These are phyloP conservation scores for Diaporthe vaccinii DNA, from an alignment of 2,329 filamentous ascomycete genomes.

Conservation along the genomic window DNA sequence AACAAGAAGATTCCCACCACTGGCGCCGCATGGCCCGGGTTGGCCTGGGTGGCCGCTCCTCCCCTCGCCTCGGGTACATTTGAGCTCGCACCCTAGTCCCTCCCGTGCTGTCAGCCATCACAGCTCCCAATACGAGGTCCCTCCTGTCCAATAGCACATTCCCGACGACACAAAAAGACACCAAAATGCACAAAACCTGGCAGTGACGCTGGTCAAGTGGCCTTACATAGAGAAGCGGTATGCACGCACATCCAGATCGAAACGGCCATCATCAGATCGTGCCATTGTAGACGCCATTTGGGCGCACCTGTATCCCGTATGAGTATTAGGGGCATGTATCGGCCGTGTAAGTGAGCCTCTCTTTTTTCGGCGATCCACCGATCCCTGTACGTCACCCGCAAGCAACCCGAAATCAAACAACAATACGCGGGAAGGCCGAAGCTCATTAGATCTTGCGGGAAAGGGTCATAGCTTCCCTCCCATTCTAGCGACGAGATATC, in stretches of 20 bases:
- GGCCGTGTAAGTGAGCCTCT: constrained; percentile 7
- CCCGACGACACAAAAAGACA: constrained; percentile 4
- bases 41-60: constrained; percentile 17
- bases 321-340: background rate
- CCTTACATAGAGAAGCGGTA: background rate
- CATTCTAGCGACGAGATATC: background rate
- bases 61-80: background rate
- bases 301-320: background rate
- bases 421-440: background rate
- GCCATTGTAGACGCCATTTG: background rate
- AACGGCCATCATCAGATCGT: constrained; percentile 4
- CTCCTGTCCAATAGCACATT: constrained; percentile 3
- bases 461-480: background rate
- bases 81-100: background rate
- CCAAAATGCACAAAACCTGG: constrained; percentile 21
- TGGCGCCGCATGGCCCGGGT: background rate
- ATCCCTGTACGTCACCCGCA: background rate
- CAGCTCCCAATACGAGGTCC: constrained; percentile 19
- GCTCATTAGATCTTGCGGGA: background rate
- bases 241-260: background rate
- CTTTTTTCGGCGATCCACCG: constrained; percentile 1
- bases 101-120: constrained; percentile 19
- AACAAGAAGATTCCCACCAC: constrained; percentile 11
- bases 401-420: background rate
- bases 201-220: constrained; percentile 11